Evolutionary conservation across 257 asterid species (phyloP), one percentile per base, ranked within the genome.

Genomic region (Fraxinus quadrangulata): DNA sequence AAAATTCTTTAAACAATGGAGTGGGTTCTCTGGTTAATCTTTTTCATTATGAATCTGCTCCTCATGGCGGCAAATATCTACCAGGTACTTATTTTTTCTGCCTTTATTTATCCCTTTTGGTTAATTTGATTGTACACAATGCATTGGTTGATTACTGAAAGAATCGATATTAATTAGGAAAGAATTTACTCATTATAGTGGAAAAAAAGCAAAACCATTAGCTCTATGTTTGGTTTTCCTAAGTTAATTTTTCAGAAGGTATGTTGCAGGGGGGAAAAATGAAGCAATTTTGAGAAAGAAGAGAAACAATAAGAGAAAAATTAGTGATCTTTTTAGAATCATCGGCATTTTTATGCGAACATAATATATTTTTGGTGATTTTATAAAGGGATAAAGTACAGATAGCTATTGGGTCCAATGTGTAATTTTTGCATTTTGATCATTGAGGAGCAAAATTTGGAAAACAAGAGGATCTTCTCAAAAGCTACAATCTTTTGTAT

Each of bases 11-110:
- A 56, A 34, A 28, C 51, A 49, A 92, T 94, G 98, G 85, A 61
- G 45, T 89, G 89, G 96, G 87, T 90, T 81, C 80, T 88, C 23
- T 94, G 98, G 98, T 8, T 91, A 24, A 54, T 88, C 34, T 85
- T 89, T 76, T 78, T 92, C 75, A n/a, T 78, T n/a, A 75, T 86
- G 73, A 90, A 88, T 78, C 83, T 92, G 19, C 51, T 83, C 24
- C 93, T 92, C 33, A 74, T 91, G 28, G 94, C 86, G 49, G 84
- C 89, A 47, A 85, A 88, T 82, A 85, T 92, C 72, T 94, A 92
- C 79, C 97, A 94, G 97, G 98, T 91, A 90, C 6, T 42, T 37
- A 19, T 10, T 45, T 21, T 26, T 3, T 7, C 47, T 19, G 5
- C 7, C 54, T 34, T 19, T 42, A 47, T 47, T 51, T 36, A 42